Evolutionary conservation across 768 basidiomycete species (phyloP), one percentile per base, ranked within the genome.

Genomic region (Gloeopeniophorella convolvens): DNA sequence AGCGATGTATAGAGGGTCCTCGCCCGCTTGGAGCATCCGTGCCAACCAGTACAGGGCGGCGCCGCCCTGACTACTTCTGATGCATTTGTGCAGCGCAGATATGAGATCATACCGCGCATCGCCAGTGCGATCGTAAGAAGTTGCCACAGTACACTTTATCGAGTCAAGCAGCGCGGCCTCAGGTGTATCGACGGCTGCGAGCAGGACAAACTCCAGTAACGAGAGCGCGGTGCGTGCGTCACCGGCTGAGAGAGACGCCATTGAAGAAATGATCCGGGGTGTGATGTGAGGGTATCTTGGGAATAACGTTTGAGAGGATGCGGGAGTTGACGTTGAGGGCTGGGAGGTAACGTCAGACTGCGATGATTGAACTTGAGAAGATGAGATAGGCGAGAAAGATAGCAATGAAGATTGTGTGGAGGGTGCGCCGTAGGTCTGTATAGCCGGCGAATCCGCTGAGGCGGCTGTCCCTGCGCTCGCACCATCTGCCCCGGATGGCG

Each of bases 21-120:
- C 87, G 15, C 85, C 86, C 24, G 78, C 83, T 26, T 70, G 75
- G 26, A 90, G 70, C 88, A 90, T 89, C 39, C 87, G 76, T 11
- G 89, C 89, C 13, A 93, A 72, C 88, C 89, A 93, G 63, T 92
- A 92, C 72, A 92, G 68, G 6, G 89, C 89, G 0, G 88, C 90
- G 58, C 75, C 73, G 8, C 80, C 81, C 57, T 90, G 79, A 45
- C 79, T 78, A 7, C 88, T 89, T 39, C 90, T 75, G 27, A 92
- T 76, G 49, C 79, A 79, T 64, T 93, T 93, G 65, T 93, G 89
- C 59, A 92, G 68, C 3, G 90, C 89, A 31, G 82, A 85, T 56
- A 89, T 89, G 79, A 89, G 81, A 64, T 89, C 83, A 61, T 88
- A 90, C 50, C 75, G 77, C 54, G 74, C 75, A 55, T 90, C 90